Evolutionary conservation across 768 basidiomycete genomes (phyloP), one percentile per base, ranked within the genome.

Genomic region (Tricholoma matsutake): DNA sequence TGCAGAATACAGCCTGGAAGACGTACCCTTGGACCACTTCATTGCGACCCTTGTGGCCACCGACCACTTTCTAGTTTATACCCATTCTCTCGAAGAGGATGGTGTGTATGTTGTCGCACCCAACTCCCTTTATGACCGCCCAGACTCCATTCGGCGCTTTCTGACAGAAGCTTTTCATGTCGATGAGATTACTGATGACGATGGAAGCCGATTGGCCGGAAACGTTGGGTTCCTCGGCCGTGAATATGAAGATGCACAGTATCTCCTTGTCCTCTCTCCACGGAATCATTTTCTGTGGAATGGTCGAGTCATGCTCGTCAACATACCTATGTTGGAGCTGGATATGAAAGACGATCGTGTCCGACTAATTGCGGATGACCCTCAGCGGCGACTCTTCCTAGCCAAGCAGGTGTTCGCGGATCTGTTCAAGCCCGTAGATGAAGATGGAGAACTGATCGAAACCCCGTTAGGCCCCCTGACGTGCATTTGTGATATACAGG

Each of bases 11-110:
- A 84, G 79, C 61, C 80, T 98, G 32, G 90, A 93, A 61, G 80
- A 85, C 58, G 76, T 88, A 37, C 80, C 88, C 45, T 77, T 96
- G 60, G 89, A 91, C 56, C 79, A 81, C n/a, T 91, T 96, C 73
- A 90, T 98, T 57, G 78, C 86, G 22, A 80, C 83, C 10, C 81
- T 99, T 7, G 86, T 91, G 20, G 85, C 88, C 32, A 88, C 93
- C 6, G 94, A 92, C 64, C 96, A 98, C 72, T 89, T 95, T 75
- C 86, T 99, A 60, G 92, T 99, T 49, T 96, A 97, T 73, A 97
- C 96, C 1, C 85, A 88, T 57, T 76, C 76, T 5, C 89, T 90
- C 71, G 94, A 96, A 73, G 87, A 89, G 66, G 89, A 96, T n/a
- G 94, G 94, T 4, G 86, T 89, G 10, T 99, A 98, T 71, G 86